Evolutionary conservation across 371 early-diverging fungal genomes (phyloP), one percentile per base, ranked within the genome.

Genomic region (Mucor piriformis): DNA sequence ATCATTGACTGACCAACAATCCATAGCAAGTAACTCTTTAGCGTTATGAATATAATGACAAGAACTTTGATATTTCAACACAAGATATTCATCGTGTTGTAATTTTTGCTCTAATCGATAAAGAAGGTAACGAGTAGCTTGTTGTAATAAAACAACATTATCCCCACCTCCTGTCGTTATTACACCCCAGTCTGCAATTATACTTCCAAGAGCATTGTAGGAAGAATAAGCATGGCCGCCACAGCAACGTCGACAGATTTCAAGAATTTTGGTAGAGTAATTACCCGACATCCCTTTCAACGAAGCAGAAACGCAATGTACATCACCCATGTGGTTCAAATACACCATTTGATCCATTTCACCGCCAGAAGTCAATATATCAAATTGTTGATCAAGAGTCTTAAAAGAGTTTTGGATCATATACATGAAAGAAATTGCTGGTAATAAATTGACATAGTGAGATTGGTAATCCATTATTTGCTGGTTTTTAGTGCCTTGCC

Each of bases 101-200:
- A 71, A 21, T 29, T 63, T 57, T 33, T 73, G 65, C 1, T 50
- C 29, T 10, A 76, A 53, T 3, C 57, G 61, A 34, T 61, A 50
- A 4, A 70, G 44, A 13, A 72, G 38, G 37, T 69, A 63, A 1
- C 67, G 55, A 16, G 86, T 76, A 0, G 83, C 72, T 60, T 89
- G 90, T 42, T 87, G 86, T 50, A 86, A 66, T 62, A 89, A 54
- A 0, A 86, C 85, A 27, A 78, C 82, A 57, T 89, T 87, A 51
- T 89, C 90, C 54, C 90, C 90, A 40, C 83, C 90, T 32, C 90
- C 87, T 3, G 88, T 88, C 1, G 90, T 89, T 63, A 83, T 64
- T 10, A 88, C 88, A 35, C 86, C 87, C 71, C 70, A 87, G 58
- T 87, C 88, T 18, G 69, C 81, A 37, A 83, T 85, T 23, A 83